Evolutionary conservation across 225 moss, liverwort and hornwort species (phyloP).

Genomic region (Thuidium tamariscinum): DNA sequence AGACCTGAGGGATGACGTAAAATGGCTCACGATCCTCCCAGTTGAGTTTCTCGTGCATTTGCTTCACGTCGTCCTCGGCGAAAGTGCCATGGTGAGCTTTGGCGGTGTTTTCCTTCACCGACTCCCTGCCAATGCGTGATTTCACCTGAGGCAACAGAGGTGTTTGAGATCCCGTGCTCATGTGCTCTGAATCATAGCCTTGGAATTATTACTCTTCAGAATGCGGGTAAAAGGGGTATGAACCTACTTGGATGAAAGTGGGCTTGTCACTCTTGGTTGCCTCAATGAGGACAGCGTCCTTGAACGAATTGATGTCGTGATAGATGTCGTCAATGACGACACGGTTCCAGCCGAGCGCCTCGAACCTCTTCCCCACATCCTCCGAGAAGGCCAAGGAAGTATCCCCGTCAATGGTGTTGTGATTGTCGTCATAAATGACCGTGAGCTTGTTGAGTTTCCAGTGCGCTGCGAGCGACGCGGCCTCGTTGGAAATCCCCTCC

Average conservation of each 20-base stretch:
- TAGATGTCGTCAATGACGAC: conserved; percentile 50
- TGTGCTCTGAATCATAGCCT: not conserved
- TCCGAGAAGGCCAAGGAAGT: conserved; percentile 45
- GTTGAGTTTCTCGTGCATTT: conserved; percentile 48
- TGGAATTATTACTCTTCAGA: not conserved
- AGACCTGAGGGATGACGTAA: conserved; percentile 58
- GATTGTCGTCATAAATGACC: conserved; percentile 69
- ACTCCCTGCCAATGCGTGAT: conserved; percentile 50
- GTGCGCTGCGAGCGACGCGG: conserved; percentile 62
- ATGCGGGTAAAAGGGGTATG: not conserved
- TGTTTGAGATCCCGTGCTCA: not conserved
- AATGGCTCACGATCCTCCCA: conserved; percentile 54
- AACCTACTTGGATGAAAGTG: conserved; percentile 49
- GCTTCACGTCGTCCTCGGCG: conserved; percentile 60
- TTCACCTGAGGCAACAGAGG: conserved; percentile 29
- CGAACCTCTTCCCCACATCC: conserved; percentile 52
- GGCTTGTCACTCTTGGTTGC: conserved; percentile 36
- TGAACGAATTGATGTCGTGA: conserved; percentile 36
- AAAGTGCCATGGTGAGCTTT: conserved; percentile 81
- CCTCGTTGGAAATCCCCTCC: conserved; percentile 74
- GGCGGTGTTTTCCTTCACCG: conserved; percentile 49
- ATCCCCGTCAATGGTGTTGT: conserved; percentile 62
- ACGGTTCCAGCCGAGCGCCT: conserved; percentile 59
- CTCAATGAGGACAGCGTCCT: conserved; percentile 19
- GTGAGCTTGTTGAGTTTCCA: conserved; percentile 73